Evolutionary conservation across 805 yeast genomes (phyloP).

Genomic region (Candida ponderosae): DNA sequence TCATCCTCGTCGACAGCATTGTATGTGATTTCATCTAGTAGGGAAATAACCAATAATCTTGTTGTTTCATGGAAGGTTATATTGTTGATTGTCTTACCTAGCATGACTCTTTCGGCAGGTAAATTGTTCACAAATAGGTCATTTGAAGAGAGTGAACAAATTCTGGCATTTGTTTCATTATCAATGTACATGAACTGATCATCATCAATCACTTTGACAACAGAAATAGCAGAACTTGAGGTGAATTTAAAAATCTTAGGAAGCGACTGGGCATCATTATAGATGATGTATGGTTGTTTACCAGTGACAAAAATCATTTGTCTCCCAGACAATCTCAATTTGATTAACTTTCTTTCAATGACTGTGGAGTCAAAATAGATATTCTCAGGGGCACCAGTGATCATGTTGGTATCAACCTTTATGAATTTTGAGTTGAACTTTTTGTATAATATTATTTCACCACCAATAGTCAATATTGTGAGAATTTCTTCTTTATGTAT

Average conservation of each 20-base stretch:
- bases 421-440: constrained; percentile 41
- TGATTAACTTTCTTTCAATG: constrained; percentile 60
- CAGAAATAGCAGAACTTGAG: constrained; percentile 55
- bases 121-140: constrained; percentile 40
- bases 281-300: constrained; percentile 56
- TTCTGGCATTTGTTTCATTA: constrained; percentile 58
- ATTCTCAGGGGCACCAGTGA: constrained; percentile 77
- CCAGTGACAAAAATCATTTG: constrained; percentile 68
- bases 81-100: constrained; percentile 59
- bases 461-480: constrained; percentile 70
- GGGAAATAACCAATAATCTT: constrained; percentile 54
- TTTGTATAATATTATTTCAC: constrained; percentile 66
- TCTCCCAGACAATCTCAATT: constrained; percentile 48
- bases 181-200: constrained; percentile 57
- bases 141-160: constrained; percentile 27
- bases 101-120: constrained; percentile 43
- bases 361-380: constrained; percentile 54
- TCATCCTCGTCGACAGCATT: constrained; percentile 71
- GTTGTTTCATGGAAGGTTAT: constrained; percentile 65
- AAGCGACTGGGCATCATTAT: constrained; percentile 54
- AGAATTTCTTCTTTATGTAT: constrained; percentile 50
- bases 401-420: constrained; percentile 32
- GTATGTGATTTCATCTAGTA: constrained; percentile 51
- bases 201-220: constrained; percentile 38
- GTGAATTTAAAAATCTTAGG: constrained; percentile 66